Conservation (phyloP, 1,139 yeast species). For the Saccharomyces pastorianus region DNA sequence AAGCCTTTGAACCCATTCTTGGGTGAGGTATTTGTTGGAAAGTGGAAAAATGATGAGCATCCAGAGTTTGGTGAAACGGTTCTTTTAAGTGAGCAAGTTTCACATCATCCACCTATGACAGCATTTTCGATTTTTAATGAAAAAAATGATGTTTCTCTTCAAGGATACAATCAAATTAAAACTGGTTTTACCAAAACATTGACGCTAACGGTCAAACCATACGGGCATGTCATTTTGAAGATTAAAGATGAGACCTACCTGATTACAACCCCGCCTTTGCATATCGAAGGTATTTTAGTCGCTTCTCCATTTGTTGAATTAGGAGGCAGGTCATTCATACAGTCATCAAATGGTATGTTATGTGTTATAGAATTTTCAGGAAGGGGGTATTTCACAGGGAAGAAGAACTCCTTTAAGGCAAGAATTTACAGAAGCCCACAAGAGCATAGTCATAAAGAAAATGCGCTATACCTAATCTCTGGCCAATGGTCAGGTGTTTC, state of each 20-base stretch:
- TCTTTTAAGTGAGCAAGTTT: constrained; percentile 80
- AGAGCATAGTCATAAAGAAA: constrained; percentile 42
- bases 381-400: constrained; percentile 93
- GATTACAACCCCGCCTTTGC: constrained; percentile 90
- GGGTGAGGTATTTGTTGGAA: constrained; percentile 87
- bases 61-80: constrained; percentile 61
- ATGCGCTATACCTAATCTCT: constrained; percentile 64
- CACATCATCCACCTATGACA: constrained; percentile 93
- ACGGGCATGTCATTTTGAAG: constrained; percentile 76
- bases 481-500: constrained; percentile 93
- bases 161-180: constrained; percentile 85
- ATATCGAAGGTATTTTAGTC: constrained; percentile 83
- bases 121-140: constrained; percentile 76
- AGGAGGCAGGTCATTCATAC: constrained; percentile 78
- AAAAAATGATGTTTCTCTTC: constrained; percentile 55
- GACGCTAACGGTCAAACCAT: constrained; percentile 71
- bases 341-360: constrained; percentile 68
- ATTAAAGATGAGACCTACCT: constrained; percentile 63
- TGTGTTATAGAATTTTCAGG: constrained; percentile 78
- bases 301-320: constrained; percentile 88
- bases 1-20: constrained; percentile 91
- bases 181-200: constrained; percentile 68
- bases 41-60: constrained; percentile 53
- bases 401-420: constrained; percentile 86
- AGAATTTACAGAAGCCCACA: constrained; percentile 53